Percentiles rank a stretch among this genome's conserved stretches.
Conservation (phyloP, 2,329 filamentous ascomycete genomes). For the Arthrobotrys sphaeroides region DNA sequence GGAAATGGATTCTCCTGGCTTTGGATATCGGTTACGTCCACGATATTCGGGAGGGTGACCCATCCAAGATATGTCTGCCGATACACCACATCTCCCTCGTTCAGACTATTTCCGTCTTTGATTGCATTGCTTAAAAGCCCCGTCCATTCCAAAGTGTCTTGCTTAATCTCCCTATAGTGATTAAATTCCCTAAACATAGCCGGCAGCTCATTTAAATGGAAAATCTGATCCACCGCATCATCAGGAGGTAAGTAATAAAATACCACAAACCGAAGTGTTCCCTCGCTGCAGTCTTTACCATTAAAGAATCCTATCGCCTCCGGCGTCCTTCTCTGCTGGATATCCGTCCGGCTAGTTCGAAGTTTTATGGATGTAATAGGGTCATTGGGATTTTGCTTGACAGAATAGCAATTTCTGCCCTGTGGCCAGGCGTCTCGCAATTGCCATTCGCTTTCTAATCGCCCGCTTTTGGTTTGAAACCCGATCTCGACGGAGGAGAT, state of each 20-base stretch:
- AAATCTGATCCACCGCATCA: neutral
- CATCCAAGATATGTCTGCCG: neutral
- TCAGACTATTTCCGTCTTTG: slow-evolving; percentile 1
- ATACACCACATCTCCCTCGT: slow-evolving; percentile 18
- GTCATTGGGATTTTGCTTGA: neutral
- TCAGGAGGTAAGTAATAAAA: slow-evolving; percentile 2
- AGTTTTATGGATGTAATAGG: neutral
- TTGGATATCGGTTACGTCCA: neutral
- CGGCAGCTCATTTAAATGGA: slow-evolving; percentile 3
- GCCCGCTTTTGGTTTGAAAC: neutral
- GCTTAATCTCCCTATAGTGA: slow-evolving; percentile 3
- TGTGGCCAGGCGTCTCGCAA: neutral
- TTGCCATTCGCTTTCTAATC: neutral
- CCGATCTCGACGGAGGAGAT: slow-evolving; percentile 5
- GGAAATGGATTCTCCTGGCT: neutral
- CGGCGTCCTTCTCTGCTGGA: neutral
- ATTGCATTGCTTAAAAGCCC: neutral
- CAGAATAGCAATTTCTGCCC: neutral
- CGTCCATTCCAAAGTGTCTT: slow-evolving; percentile 7
- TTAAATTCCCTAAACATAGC: neutral
- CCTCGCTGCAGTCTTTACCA: neutral
- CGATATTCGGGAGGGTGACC: slow-evolving; percentile 4
- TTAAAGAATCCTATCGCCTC: slow-evolving; percentile 21
- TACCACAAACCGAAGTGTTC: slow-evolving; percentile 15
- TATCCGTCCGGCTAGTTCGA: neutral